These are phyloP conservation scores for Tetrapisispora phaffii DNA, from an alignment of 805 yeast species.

Conservation along the genomic window DNA sequence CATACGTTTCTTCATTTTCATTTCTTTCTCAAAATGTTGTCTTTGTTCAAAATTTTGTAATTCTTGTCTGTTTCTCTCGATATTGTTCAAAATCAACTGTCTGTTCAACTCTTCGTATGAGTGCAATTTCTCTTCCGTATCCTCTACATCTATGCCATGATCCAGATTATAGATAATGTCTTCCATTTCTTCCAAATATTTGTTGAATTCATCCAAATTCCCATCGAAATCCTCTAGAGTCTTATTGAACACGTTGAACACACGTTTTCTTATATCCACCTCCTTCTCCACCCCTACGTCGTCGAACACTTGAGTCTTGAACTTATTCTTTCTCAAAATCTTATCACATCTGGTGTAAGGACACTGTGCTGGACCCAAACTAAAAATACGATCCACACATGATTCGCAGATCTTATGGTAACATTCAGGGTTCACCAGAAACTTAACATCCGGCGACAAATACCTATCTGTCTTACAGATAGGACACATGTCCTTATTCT, in stretches of 20 bases:
- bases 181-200: conserved; percentile 77
- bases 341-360: conserved; percentile 89
- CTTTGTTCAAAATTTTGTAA: conserved; percentile 49
- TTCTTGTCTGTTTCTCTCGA: conserved; percentile 63
- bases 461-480: conserved; percentile 93
- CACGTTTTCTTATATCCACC: conserved; percentile 78
- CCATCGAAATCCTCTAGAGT: conserved; percentile 60
- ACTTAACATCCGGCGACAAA: conserved; percentile 84
- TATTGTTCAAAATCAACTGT: conserved; percentile 66
- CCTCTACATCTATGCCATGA: conserved; percentile 57
- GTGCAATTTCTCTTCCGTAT: conserved; percentile 54
- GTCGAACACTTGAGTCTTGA: conserved; percentile 87
- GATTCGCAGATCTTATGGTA: conserved; percentile 96
- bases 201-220: conserved; percentile 51
- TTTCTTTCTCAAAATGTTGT: conserved; percentile 63
- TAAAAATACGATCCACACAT: conserved; percentile 90
- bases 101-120: conserved; percentile 67
- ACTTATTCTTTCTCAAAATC: conserved; percentile 75
- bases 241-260: conserved; percentile 69
- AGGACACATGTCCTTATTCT: conserved; percentile 80
- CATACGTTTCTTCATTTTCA: conserved; percentile 38
- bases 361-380: conserved; percentile 93
- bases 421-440: conserved; percentile 92
- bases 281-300: conserved; percentile 85
- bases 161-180: conserved; percentile 67